Conservation (phyloP, 257 asterid species). For the Solanum pinnatisectum region DNA sequence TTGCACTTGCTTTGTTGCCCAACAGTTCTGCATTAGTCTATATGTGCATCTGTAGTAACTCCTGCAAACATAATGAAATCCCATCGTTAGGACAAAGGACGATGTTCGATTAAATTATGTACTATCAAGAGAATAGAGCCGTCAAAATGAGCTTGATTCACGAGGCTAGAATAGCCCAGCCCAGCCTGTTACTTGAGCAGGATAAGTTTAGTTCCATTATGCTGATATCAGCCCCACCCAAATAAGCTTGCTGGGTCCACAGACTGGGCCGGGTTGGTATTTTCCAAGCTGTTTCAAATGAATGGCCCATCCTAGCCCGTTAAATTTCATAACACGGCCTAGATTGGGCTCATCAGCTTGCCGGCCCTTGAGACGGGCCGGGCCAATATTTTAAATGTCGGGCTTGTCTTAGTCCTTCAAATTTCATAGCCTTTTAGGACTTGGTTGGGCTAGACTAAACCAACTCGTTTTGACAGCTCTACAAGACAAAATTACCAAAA, state of each 20-base stretch:
- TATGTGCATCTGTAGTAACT: conserved; percentile 92
- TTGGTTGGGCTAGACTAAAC: rapidly evolving
- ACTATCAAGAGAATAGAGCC: neutral
- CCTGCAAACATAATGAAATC: conserved; percentile 28
- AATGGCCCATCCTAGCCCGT: neutral
- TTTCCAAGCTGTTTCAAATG: neutral
- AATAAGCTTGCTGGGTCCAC: neutral
- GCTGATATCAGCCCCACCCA: neutral
- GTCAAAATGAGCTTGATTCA: neutral
- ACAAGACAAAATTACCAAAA: neutral
- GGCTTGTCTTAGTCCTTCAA: neutral
- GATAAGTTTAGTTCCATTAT: neutral
- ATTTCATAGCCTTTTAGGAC: rapidly evolving
- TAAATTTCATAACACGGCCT: neutral
- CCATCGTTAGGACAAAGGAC: neutral
- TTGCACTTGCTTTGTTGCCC: conserved; percentile 96
- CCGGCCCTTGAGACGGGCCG: neutral
- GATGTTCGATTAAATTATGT: neutral
- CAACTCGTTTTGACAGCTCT: neutral
- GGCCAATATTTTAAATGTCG: neutral
- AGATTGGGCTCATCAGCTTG: neutral
- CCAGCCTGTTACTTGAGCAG: neutral
- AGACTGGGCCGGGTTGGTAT: neutral
- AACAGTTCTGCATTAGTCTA: conserved; percentile 43
- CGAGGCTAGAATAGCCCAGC: neutral